These are phyloP conservation scores for Anthracocystis walkeri DNA, from an alignment of 1,284 basidiomycete genomes.

Conservation along the genomic window DNA sequence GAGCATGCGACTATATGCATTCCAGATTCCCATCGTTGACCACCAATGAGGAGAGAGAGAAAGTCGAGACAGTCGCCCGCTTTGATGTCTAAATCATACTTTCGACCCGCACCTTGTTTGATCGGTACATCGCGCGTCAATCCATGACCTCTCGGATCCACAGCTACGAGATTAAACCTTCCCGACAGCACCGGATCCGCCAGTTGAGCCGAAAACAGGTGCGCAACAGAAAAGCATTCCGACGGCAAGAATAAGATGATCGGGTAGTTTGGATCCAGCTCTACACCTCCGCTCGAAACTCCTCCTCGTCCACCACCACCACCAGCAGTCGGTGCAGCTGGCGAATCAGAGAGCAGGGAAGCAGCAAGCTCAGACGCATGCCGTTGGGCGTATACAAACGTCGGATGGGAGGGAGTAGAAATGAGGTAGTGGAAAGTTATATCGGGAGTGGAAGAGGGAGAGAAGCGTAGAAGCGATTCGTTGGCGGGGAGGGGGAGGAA, in stretches of 20 bases:
- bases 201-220: constrained; percentile 31
- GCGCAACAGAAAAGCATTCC: constrained; percentile 26
- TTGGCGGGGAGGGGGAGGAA: constrained; percentile 22
- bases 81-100: constrained; percentile 33
- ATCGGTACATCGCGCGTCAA: constrained; percentile 22
- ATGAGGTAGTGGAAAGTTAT: constrained; percentile 29
- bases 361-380: constrained; percentile 5
- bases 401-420: constrained; percentile 15
- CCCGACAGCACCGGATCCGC: constrained; percentile 5
- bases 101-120: background rate
- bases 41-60: background rate
- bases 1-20: constrained; percentile 25
- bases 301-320: background rate
- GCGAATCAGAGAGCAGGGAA: background rate
- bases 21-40: constrained; percentile 5
- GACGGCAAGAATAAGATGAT: constrained; percentile 24
- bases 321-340: background rate
- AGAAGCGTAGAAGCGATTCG: constrained; percentile 8
- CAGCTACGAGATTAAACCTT: constrained; percentile 22
- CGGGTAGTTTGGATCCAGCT: constrained; percentile 22
- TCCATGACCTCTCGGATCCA: constrained; percentile 29
- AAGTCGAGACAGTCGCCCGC: constrained; percentile 24
- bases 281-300: background rate
- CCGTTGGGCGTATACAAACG: constrained; percentile 10
- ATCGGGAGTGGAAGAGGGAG: background rate